Evolutionary conservation across 192 early-diverging fungal species (phyloP), one percentile per base, ranked within the genome.

Genomic region (Paraglomus brasilianum): DNA sequence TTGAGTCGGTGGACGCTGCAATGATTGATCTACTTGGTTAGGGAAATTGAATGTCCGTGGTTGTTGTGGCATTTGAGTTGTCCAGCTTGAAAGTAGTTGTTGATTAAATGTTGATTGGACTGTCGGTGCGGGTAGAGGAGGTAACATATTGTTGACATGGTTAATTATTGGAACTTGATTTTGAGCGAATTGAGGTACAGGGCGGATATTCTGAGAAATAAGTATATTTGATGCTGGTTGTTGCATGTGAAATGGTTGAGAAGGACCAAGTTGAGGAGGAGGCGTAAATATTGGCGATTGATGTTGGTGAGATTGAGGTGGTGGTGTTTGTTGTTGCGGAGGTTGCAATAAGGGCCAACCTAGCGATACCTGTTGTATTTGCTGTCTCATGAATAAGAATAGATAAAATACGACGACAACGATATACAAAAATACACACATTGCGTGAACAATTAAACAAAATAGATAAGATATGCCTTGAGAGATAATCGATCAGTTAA

Each of bases 21-120:
- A 56, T 4, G 48, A 49, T 56, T 56, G 53, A 17, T 56, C 53
- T 21, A 22, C 36, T 56, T 56, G 53, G 21, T 17, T 56, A 56
- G 11, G 17, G 53, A 56, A 6, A 56, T 17, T 1, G 11, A 56
- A 21, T 11, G 36, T 10, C 21, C 53, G 17, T 2, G 11, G 17
- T 24, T 14, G 48, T 4, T 49, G 48, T n/a, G 13, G 17, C 17
- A 19, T n/a, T 4, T 14, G 17, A 19, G 19, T 56, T 24, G 17
- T 56, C 11, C 53, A 19, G 6, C 36, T 21, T 56, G 15, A 56
- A 30, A 17, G 19, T 2, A 1, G 36, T 6, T 56, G 21, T 56
- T 56, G 21, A 56, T 1, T 21, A 56, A 56, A 56, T 10, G 11
- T 10, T 56, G 53, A 30, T 24, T 17, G 21, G 10, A 56, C 11